Evolutionary conservation across 768 basidiomycete species (phyloP).

Genomic region (Russula sp.): DNA sequence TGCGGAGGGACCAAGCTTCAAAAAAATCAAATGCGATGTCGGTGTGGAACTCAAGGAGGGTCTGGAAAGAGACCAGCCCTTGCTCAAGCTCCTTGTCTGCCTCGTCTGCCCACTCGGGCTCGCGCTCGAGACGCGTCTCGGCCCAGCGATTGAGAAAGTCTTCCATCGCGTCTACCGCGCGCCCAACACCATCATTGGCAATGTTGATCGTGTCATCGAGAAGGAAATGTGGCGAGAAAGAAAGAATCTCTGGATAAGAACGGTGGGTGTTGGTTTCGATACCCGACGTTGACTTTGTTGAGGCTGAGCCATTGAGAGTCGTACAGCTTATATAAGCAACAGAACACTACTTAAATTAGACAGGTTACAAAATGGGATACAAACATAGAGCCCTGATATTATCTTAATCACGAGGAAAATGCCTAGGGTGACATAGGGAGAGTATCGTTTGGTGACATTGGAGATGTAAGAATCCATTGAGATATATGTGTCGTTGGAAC

Average conservation of each 20-base stretch:
- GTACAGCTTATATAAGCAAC: not conserved
- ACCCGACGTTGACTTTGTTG: conserved; percentile 8
- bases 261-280: conserved; percentile 37
- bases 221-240: conserved; percentile 79
- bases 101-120: conserved; percentile 50
- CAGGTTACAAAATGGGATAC: too few species aligned
- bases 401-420: too few species aligned
- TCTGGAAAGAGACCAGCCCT: conserved; percentile 83
- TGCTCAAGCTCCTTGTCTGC: conserved; percentile 65
- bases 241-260: conserved; percentile 69
- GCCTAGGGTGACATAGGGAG: too few species aligned
- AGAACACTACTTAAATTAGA: too few species aligned
- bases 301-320: not conserved
- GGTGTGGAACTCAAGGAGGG: conserved; percentile 81
- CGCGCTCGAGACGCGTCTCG: conserved; percentile 53
- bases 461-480: not conserved
- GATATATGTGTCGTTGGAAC: not conserved
- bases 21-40: conserved; percentile 92
- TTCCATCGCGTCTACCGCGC: conserved; percentile 77
- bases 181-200: conserved; percentile 73
- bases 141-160: conserved; percentile 73
- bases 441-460: too few species aligned
- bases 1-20: conserved; percentile 84
- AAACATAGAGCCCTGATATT: too few species aligned
- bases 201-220: conserved; percentile 86